phyloP scores from a whole-genome alignment of 495 filamentous ascomycete genomes.

The Podospora fimiseda region DNA sequence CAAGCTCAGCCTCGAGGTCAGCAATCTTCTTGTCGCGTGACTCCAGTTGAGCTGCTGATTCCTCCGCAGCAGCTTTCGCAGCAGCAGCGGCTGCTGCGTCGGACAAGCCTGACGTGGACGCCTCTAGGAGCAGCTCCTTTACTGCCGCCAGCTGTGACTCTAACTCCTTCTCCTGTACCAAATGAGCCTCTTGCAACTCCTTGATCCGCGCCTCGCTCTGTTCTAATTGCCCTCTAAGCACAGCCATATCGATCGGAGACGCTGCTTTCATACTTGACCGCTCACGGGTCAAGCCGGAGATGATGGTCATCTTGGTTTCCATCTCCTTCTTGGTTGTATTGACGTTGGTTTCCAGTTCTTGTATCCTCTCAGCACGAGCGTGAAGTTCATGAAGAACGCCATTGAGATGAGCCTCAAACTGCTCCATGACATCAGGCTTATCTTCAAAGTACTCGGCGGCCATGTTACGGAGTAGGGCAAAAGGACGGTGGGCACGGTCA shows the following conservation, averaged over 20 bases:
- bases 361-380: conserved; percentile 76
- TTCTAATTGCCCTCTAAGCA: conserved; percentile 81
- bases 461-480: conserved; percentile 80
- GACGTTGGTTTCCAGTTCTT: conserved; percentile 82
- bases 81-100: conserved; percentile 12
- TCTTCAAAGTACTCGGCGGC: conserved; percentile 77
- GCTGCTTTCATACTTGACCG: conserved; percentile 73
- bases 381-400: conserved; percentile 90
- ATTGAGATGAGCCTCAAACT: conserved; percentile 87
- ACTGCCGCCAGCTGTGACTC: conserved; percentile 61
- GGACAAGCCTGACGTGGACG: conserved; percentile 5
- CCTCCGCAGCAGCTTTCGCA: conserved; percentile 13
- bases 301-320: conserved; percentile 90
- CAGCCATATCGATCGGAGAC: conserved; percentile 85
- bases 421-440: conserved; percentile 78
- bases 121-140: conserved; percentile 47
- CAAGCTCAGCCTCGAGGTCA: conserved; percentile 69
- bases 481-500: conserved; percentile 88
- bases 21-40: conserved; percentile 58
- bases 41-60: conserved; percentile 22
- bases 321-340: conserved; percentile 83
- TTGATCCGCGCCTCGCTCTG: conserved; percentile 77
- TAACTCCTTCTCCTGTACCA: conserved; percentile 66
- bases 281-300: conserved; percentile 87
- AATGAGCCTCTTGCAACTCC: conserved; percentile 65